A percentile compares a stretch with the other conserved stretches of the same genome.
phyloP scores from a whole-genome alignment of 2,329 filamentous ascomycete species.

The Cordyceps tenuipes region DNA sequence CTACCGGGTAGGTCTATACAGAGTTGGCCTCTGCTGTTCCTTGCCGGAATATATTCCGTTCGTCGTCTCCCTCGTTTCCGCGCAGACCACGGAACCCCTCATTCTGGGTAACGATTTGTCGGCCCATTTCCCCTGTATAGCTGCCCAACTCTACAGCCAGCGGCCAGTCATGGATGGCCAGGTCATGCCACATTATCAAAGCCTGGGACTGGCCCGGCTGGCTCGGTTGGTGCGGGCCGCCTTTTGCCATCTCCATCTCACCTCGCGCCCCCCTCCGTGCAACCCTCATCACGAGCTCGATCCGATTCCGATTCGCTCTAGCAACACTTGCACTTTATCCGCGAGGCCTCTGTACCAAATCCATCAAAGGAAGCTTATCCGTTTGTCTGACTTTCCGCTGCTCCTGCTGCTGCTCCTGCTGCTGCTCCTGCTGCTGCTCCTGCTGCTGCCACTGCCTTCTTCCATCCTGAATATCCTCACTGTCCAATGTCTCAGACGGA shows the following conservation, averaged over 20 bases:
- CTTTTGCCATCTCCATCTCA: background rate
- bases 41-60: background rate
- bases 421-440: no score
- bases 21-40: no score
- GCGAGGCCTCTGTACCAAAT: no score
- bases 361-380: no score
- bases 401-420: no score
- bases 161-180: background rate
- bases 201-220: background rate
- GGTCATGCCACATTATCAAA: background rate
- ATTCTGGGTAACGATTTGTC: background rate
- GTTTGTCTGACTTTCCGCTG: no score
- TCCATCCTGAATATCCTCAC: no score
- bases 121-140: background rate
- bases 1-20: background rate
- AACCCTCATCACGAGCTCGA: no score
- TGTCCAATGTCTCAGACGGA: no score
- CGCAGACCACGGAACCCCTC: background rate
- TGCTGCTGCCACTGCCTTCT: no score
- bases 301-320: no score
- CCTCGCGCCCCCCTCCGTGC: background rate
- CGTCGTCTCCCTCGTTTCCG: background rate
- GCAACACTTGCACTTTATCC: no score
- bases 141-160: background rate
- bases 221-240: background rate